A percentile compares a stretch with the other conserved stretches of the same genome.
phyloP scores from a whole-genome alignment of 352 stramenopile genomes.

The Aphanomyces invadans region DNA sequence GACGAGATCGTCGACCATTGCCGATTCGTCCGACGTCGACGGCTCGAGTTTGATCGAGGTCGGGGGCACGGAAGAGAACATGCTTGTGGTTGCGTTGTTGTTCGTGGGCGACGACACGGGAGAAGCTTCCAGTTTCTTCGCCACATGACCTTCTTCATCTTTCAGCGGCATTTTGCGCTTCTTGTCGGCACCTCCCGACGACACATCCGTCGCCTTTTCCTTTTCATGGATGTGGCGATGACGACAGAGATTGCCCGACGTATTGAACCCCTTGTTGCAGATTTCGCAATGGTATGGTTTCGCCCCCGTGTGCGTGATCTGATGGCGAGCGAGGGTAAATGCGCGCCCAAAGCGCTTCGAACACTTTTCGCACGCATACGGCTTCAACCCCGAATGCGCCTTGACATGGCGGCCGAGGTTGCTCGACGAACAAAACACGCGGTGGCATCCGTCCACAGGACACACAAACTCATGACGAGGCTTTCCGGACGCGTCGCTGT shows the following conservation, averaged over 20 bases:
- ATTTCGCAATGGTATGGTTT: conserved; percentile 25
- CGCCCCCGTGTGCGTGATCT: conserved; percentile 25
- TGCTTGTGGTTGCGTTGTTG: neutral
- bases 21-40: neutral
- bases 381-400: conserved; percentile 23
- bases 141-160: neutral
- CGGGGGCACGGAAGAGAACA: neutral
- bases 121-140: conserved; percentile 8
- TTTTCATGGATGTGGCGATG: conserved; percentile 26
- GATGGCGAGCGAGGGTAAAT: conserved; percentile 26
- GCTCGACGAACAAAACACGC: conserved; percentile 23
- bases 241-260: conserved; percentile 24
- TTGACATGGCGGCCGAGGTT: conserved; percentile 24
- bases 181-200: neutral
- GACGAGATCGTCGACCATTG: conserved; percentile 24
- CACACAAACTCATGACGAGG: conserved; percentile 20
- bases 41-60: neutral
- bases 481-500: neutral
- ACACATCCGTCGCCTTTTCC: neutral
- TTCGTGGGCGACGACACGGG: neutral
- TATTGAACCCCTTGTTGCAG: conserved; percentile 27
- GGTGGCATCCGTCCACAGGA: conserved; percentile 17
- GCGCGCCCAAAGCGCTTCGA: conserved; percentile 24
- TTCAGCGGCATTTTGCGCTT: conserved; percentile 21
- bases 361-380: conserved; percentile 23